Evolutionary conservation across 352 stramenopile species (phyloP), one percentile per base, ranked within the genome.

Genomic region (Phytophthora syringae): DNA sequence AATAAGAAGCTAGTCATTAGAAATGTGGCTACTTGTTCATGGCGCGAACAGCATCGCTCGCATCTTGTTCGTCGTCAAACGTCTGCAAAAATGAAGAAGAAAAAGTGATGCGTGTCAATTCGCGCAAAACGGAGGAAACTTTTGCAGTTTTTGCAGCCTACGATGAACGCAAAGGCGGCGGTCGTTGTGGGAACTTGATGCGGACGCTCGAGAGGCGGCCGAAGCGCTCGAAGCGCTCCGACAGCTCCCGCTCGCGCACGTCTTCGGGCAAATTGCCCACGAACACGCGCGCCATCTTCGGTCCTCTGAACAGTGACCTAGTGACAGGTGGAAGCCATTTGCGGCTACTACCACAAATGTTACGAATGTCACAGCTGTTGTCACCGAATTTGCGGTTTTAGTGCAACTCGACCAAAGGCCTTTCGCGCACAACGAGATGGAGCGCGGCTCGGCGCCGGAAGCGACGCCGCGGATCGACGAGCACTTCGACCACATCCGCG

Each of bases 261-360:
- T 77, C 60, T 1, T 77, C 60, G 50, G 86, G 82, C 55, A 94
- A 47, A 55, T 90, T 89, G 16, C 84, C 83, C 25, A 92, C 82
- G 52, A 78, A 86, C 52, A 86, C 72, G 20, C 77, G 77, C 43
- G 63, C 64, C 74, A 83, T 85, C 7, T 45, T 45, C 7, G n/a
- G n/a, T 7, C 7, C 9, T 6, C 11, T 4, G 24, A 10, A 53
- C 22, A 16, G 18, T 27, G 20, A 42, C 51, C 7, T 32, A 60
- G 59, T 60, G 49, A 43, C 43, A 20, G 25, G 37, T 61, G 48
- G 40, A 54, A 60, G 51, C 51, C 45, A 30, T 7, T 13, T 6
- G 20, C 7, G n/a, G 40, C 42, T 62, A 15, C 13, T n/a, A 44
- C 24, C 59, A 58, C 48, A 28, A 48, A 16, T 50, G n/a, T 16